Evolutionary conservation across 352 stramenopile genomes (phyloP).

Genomic region (Globisporangium cylindrosporum): DNA sequence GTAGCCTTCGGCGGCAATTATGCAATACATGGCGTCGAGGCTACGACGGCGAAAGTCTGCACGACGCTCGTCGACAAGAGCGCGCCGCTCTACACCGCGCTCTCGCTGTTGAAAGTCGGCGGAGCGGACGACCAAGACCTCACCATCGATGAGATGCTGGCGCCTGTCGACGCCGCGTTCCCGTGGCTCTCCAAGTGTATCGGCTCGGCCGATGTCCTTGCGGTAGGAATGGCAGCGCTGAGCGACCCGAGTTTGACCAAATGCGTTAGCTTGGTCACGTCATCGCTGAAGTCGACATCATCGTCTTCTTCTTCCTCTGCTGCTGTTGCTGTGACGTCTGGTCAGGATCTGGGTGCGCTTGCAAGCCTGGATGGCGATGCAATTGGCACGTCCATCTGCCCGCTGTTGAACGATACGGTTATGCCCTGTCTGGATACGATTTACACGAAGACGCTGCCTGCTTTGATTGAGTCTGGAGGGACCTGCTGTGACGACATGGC

Average conservation of each 20-base stretch:
- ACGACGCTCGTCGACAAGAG: conserved; percentile 19
- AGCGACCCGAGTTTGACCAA: conserved; percentile 22
- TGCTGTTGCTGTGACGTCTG: background rate
- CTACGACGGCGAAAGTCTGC: conserved; percentile 4
- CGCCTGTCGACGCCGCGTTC: conserved; percentile 27
- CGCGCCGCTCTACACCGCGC: conserved; percentile 19
- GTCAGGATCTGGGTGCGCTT: conserved; percentile 1
- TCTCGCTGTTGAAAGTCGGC: conserved; percentile 22
- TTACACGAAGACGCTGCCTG: conserved; percentile 22
- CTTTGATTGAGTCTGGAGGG: conserved; percentile 26
- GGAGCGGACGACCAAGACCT: conserved; percentile 21
- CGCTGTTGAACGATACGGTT: conserved; percentile 28
- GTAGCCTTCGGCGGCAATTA: background rate
- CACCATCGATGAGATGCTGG: conserved; percentile 28
- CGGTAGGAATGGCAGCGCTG: conserved; percentile 23
- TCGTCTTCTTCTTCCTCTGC: conserved; percentile 1
- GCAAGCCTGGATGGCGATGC: conserved; percentile 9
- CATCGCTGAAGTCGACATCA: background rate
- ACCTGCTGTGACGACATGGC: conserved; percentile 33
- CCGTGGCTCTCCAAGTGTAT: conserved; percentile 41
- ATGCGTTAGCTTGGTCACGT: conserved; percentile 23
- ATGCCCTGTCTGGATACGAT: conserved; percentile 35
- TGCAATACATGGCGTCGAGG: background rate
- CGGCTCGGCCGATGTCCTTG: conserved; percentile 28
- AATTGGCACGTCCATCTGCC: conserved; percentile 24